Conservation (phyloP, 2,329 filamentous ascomycete genomes). For the Cladosporium austrohemisphaericum region DNA sequence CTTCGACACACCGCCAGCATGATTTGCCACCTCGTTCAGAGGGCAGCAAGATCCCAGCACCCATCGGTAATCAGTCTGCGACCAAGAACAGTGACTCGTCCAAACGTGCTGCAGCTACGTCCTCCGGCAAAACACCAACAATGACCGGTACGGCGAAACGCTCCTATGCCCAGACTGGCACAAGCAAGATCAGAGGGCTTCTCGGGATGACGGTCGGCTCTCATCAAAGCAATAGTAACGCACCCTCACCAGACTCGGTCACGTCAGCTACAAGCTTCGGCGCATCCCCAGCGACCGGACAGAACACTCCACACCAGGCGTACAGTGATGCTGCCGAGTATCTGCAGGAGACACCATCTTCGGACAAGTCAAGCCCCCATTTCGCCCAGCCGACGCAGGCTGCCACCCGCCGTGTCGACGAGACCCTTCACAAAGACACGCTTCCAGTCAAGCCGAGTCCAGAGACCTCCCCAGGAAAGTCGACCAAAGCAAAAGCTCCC, state of each 20-base stretch:
- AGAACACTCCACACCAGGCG: neutral
- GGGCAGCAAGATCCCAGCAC: neutral
- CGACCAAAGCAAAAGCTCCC: conserved; percentile 18
- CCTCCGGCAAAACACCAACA: neutral
- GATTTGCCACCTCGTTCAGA: neutral
- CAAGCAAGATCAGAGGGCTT: neutral
- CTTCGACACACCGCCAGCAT: neutral
- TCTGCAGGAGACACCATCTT: neutral
- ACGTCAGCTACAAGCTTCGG: neutral
- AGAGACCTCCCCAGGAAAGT: conserved; percentile 21
- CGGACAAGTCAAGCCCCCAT: conserved; percentile 16
- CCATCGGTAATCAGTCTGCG: neutral
- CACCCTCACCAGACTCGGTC: neutral
- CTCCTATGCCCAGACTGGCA: neutral
- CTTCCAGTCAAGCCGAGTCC: neutral
- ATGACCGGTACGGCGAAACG: neutral
- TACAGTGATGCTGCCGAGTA: conserved; percentile 8
- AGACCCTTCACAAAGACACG: conserved; percentile 25
- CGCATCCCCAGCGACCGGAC: neutral
- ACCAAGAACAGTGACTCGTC: neutral
- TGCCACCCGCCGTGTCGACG: conserved; percentile 23
- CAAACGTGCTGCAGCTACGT: neutral
- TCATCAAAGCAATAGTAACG: too few relatives aligned
- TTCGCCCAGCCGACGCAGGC: conserved; percentile 33
- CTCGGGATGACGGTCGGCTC: neutral